Conservation (phyloP, 305 asterid species). For the Euphrasia arctica region DNA sequence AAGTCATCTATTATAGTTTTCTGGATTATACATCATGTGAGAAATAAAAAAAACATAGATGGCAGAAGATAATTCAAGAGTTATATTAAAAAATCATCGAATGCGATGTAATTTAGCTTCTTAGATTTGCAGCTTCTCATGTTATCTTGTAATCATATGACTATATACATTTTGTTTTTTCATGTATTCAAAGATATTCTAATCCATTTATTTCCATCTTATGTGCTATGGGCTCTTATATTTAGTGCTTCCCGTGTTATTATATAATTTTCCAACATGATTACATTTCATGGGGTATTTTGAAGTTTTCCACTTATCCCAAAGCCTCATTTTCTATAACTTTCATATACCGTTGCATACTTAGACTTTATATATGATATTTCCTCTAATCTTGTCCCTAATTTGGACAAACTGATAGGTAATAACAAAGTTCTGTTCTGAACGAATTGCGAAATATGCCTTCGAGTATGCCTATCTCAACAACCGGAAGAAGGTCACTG, state of each 20-base stretch:
- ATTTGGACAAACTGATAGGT: slow-evolving; percentile 56
- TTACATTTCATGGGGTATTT: not conserved
- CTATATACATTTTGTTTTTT: not conserved
- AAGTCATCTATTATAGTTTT: not conserved
- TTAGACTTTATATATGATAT: slow-evolving; percentile 2
- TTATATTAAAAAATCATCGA: too few species aligned
- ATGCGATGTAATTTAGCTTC: slow-evolving; percentile 4
- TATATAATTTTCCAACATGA: not conserved
- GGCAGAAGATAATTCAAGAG: not conserved
- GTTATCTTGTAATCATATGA: slow-evolving; percentile 1
- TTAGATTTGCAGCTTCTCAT: slow-evolving; percentile 18
- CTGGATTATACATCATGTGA: slow-evolving; percentile 9
- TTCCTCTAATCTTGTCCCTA: slow-evolving; percentile 27
- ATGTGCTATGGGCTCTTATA: not conserved
- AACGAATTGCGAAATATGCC: slow-evolving; percentile 92
- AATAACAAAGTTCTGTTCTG: slow-evolving; percentile 96
- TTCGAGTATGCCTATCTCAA: slow-evolving; percentile 98
- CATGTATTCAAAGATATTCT: not conserved
- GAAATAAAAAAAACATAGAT: not conserved
- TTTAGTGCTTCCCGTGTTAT: not conserved
- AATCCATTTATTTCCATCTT: not conserved
- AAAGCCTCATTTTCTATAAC: not conserved
- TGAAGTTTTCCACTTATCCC: not conserved
- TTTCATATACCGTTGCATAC: not conserved
- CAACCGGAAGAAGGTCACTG: slow-evolving; percentile 94